Base-by-base conservation (phyloP, 306 rosid genomes). In the Gynostemma pentaphyllum region DNA sequence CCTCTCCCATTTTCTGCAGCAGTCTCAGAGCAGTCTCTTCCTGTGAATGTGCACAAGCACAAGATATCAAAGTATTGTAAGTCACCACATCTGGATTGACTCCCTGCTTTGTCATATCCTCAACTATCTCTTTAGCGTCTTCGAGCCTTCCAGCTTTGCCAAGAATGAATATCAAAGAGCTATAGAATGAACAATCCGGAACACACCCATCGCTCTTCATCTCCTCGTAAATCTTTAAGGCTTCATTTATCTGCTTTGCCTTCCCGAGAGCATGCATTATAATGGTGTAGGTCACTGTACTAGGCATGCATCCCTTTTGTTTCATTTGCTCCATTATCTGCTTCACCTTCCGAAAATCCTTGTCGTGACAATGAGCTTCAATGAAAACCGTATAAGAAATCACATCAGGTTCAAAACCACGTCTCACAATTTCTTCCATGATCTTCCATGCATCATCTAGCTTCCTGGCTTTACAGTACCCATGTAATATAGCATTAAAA, bases 1-100 rank as follows among this genome's bases (percentile, higher is more conserved):
- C 67, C 23, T 88, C 94, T 75, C 74, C 96, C 95, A 92, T 88
- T 71, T 82, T 84, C 79, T 75, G 80, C 6, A 92, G 89, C 88
- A 86, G 70, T 70, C 79, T 79, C 40, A 92, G 86, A 32, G 98
- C 96, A 23, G 69, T 51, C 90, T 92, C 96, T 74, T 92, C 98
- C 67, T 60, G 75, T 2, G 78, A 79, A 78, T 79, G 86, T 8
- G 39, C 66, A 72, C 96, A 92, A 59, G 84, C 87, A 71, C 61
- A 59, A 55, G 82, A 60, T 32, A 92, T 86, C 88, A 88, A 57
- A 2, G 90, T 79, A 51, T 78, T 81, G 71, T 74, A 86, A 2
- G 88, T 76, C 63, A 66, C 2, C 54, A 56, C 80, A 13, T 86
- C 78, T 13, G 59, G 78, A 54, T 36, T 68, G 48, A 86, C 73